phyloP scores from a whole-genome alignment of 1,139 yeast species.

The Candida dubliniensis region DNA sequence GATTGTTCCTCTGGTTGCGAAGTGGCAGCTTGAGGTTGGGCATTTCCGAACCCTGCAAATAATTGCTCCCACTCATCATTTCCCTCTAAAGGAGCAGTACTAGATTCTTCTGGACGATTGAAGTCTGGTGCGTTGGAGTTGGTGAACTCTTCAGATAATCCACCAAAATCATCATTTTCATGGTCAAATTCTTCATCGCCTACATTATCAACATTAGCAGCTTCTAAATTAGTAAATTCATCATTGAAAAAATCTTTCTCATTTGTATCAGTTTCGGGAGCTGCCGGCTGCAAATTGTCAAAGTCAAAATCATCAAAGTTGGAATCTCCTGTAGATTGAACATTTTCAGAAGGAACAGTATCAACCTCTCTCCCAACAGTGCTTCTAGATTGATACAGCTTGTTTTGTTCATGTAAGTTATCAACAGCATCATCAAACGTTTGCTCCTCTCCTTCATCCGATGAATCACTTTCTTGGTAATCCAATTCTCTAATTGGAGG shows the following conservation, averaged over 20 bases:
- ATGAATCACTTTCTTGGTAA: conserved; percentile 54
- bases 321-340: background rate
- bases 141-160: conserved; percentile 42
- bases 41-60: conserved; percentile 85
- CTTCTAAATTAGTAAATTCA: conserved; percentile 40
- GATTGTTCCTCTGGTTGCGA: background rate
- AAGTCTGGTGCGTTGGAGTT: conserved; percentile 34
- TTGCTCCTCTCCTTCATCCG: conserved; percentile 34
- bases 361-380: conserved; percentile 11
- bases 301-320: conserved; percentile 36
- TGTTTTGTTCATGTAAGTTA: conserved; percentile 22
- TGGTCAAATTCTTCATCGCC: conserved; percentile 25
- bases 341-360: conserved; percentile 8
- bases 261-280: conserved; percentile 23
- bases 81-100: conserved; percentile 18
- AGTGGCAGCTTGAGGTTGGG: conserved; percentile 53
- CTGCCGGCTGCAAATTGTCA: conserved; percentile 41
- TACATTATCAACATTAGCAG: conserved; percentile 43
- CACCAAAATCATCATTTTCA: conserved; percentile 22
- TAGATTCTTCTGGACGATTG: conserved; percentile 13
- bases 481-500: conserved; percentile 73
- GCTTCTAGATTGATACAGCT: conserved; percentile 4
- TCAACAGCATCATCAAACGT: conserved; percentile 45
- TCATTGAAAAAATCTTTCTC: conserved; percentile 36
- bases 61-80: conserved; percentile 93